These are phyloP conservation scores for Talaromyces albobiverticillius DNA, from an alignment of 2,329 filamentous ascomycete genomes.

Conservation along the genomic window DNA sequence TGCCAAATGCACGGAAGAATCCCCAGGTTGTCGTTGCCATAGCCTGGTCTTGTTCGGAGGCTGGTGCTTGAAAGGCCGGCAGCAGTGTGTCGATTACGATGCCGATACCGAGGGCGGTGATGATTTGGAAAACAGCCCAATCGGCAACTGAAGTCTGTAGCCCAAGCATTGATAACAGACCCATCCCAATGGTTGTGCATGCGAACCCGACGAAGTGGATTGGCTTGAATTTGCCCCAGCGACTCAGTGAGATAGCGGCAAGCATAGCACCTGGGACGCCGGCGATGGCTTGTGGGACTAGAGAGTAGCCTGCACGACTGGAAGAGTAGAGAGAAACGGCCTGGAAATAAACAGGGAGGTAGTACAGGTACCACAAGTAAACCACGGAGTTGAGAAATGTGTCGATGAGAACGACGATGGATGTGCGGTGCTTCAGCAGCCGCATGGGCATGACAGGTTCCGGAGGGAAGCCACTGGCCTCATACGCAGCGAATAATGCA, in stretches of 20 bases:
- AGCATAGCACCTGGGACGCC: conserved; percentile 26
- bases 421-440: conserved; percentile 46
- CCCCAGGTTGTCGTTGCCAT: conserved; percentile 25
- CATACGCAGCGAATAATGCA: conserved; percentile 21
- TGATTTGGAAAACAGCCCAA: conserved; percentile 30
- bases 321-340: conserved; percentile 34
- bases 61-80: conserved; percentile 27
- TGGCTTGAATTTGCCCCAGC: conserved; percentile 30
- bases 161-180: conserved; percentile 26
- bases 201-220: conserved; percentile 28
- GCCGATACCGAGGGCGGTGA: conserved; percentile 26
- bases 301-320: conserved; percentile 25
- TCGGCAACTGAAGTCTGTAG: conserved; percentile 20
- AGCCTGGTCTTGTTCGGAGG: conserved; percentile 27
- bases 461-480: background rate
- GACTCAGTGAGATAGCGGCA: conserved; percentile 29
- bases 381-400: conserved; percentile 40
- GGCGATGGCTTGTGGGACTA: conserved; percentile 27
- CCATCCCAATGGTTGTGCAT: conserved; percentile 24
- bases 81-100: conserved; percentile 24
- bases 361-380: conserved; percentile 36
- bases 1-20: conserved; percentile 31
- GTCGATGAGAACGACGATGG: conserved; percentile 25
- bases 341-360: conserved; percentile 48
- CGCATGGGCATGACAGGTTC: conserved; percentile 41